Percentiles rank a stretch among this genome's conserved stretches.
These are phyloP conservation scores for Sorghum bicolor DNA, from an alignment of 176 grass and related monocot species.

Conservation along the genomic window Sorghum_bicolor_NCBIv3 NC_012875.2:44830501-44831000, in stretches of 20 bases:
- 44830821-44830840: neutral
- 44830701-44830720: neutral
- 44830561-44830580: neutral
- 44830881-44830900: neutral
- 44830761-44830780: neutral
- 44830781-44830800: conserved; percentile 7
- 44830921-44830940: neutral
- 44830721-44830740: neutral
- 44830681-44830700: neutral
- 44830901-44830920: neutral
- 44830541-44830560: neutral
- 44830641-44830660: neutral
- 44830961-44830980: neutral
- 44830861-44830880: neutral
- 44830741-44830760: neutral
- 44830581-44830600: neutral
- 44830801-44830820: neutral
- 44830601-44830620: neutral
- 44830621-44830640: neutral
- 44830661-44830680: neutral
- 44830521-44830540: neutral
- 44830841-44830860: neutral
- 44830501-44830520: neutral
- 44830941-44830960: neutral
- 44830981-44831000: neutral